Base-by-base conservation (phyloP, 352 stramenopile species). In the Pythium myriotylum region DNA sequence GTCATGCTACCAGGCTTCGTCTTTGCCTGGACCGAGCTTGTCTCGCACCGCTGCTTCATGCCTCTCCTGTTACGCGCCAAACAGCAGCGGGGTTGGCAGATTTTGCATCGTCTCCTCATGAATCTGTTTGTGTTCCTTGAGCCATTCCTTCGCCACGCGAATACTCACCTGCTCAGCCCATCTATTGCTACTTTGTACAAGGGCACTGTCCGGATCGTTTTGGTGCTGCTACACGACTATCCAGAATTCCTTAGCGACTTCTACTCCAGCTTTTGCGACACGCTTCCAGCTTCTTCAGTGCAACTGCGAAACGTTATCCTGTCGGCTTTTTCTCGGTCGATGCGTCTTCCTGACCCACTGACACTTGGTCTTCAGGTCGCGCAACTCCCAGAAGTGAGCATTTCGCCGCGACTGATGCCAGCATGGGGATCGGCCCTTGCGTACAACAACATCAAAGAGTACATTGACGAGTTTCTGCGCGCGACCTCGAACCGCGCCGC, bases 171-270 rank as follows among this genome's bases (percentile, higher is more conserved):
- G 19, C 77, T 99, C 50, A 89, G 84, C 27, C 82, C 95, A 52
- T 91, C 95, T 17, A 93, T 99, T 35, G 91, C 94, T 17, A 82
- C 92, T 52, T 81, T 99, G 51, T 99, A 99, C 83, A 98, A 99
- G 77, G 97, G 97, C 59, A 92, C 91, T n/a, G 79, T 99, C 19
- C 94, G 97, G 58, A 97, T 99, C 43, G 87, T 99, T 46, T 65
- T 99, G 39, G 96, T 99, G 56, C 74, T 99, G 17, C 76, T 99
- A 51, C 97, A 99, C 72, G 97, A 99, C 73, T 99, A 99, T 71
- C 97, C 97, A 12, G 94, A 98, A 62, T 99, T 99, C 67, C 64
- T 99, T 24, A 94, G 88, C 62, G 97, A 97, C 53, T 99, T 99
- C 71, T 98, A 99, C 79, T 87, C 98, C 46, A 98, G 91, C 48